Evolutionary conservation across 1,284 basidiomycete genomes (phyloP), one percentile per base, ranked within the genome.

Genomic region (Ceratobasidium sp.): DNA sequence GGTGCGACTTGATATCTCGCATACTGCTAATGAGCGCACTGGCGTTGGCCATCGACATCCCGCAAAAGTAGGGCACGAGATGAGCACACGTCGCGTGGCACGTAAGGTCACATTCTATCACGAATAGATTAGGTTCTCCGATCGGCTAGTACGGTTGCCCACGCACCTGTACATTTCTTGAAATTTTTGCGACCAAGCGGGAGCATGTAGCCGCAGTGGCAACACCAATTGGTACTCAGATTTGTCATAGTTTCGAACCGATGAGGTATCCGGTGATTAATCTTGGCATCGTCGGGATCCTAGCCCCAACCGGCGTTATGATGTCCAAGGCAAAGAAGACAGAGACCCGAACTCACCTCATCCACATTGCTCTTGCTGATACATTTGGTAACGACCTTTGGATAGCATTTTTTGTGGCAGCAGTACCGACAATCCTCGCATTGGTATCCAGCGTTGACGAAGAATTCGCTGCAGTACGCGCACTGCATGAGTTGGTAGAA

Each of bases 41-140:
- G 51, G 98, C 98, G 76, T 95, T 98, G 83, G 98, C 98, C 97
- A 99, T 99, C 27, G 95, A 96, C 97, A 99, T 98, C 65, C 98
- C 98, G 81, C 98, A 99, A 83, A 99, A 98, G 83, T 99, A 97
- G 74, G 98, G 98, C 39, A 99, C 97, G 71, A 99, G 88, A 81
- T 99, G 98, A 0, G 96, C 95, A 83, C 98, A 99, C 78, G 98
- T 95, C 27, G 95, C 95, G 83, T 99, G 98, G 79, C 96, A 98
- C 69, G 97, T 98, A 77, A 98, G 91, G 80, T 92, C 91, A 83
- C 98, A 99, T 82, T 99, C 97, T 66, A 78, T 43, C 49, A 63
- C 13, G 27, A 27, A 49, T 22, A 41, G 49, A 58, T 29, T 53
- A 46, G 59, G 49, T n/a, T 41, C 46, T 16, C 43, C 54, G 41